Conservation (phyloP, 2,329 filamentous ascomycete genomes). For the Cercospora janseana region DNA sequence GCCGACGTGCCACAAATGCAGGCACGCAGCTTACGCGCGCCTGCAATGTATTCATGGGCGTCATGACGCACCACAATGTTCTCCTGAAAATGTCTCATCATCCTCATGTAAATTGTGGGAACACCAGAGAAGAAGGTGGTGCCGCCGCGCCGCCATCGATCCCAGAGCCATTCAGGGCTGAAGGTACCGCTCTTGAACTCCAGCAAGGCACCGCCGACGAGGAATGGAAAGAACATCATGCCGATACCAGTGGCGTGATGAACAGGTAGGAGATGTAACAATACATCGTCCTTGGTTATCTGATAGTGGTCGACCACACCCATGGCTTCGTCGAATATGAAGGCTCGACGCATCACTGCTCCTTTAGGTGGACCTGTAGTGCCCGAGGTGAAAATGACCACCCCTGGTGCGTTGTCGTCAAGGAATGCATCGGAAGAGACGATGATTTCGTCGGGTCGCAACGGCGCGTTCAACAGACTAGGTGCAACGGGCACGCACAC, state of each 20-base stretch:
- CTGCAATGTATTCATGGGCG: constrained; percentile 43
- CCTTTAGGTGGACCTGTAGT: constrained; percentile 49
- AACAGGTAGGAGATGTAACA: constrained; percentile 52
- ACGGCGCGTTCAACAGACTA: constrained; percentile 33
- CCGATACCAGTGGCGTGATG: constrained; percentile 54
- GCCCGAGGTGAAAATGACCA: constrained; percentile 50
- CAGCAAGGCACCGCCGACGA: constrained; percentile 48
- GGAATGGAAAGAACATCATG: constrained; percentile 50
- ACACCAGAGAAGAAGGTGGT: constrained; percentile 53
- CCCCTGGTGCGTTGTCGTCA: constrained; percentile 42
- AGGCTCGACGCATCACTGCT: constrained; percentile 46
- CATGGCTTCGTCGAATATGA: constrained; percentile 41
- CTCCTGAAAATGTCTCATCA: constrained; percentile 48
- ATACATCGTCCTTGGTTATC: constrained; percentile 41
- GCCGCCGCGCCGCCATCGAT: constrained; percentile 44
- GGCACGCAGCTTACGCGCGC: constrained; percentile 43
- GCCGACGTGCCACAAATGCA: constrained; percentile 51
- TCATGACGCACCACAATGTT: constrained; percentile 35
- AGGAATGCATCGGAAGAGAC: constrained; percentile 44
- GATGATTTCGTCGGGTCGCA: constrained; percentile 39
- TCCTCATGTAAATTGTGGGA: constrained; percentile 52
- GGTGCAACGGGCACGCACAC: constrained; percentile 40
- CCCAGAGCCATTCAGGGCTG: constrained; percentile 46
- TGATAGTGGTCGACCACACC: constrained; percentile 44
- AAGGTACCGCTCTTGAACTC: constrained; percentile 50